Conservation (phyloP, 768 basidiomycete species). For the Mrakia gelida region DNA sequence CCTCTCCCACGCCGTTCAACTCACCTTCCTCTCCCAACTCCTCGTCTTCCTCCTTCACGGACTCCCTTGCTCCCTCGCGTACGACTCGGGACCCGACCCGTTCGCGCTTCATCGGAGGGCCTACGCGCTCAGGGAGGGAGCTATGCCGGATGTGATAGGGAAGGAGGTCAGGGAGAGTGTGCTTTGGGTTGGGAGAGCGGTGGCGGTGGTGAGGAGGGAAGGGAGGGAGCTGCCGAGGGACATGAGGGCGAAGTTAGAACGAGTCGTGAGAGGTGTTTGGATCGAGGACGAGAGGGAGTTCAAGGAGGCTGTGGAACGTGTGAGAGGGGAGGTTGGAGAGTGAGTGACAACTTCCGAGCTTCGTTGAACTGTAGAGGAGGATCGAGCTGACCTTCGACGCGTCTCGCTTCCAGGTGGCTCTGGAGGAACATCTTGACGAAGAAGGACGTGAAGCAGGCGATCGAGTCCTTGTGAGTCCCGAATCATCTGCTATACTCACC, state of each 20-base stretch:
- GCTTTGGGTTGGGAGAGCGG: conserved; percentile 77
- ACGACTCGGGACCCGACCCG: conserved; percentile 53
- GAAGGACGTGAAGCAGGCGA: conserved; percentile 74
- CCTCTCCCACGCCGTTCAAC: conserved; percentile 69
- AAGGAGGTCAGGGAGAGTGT: conserved; percentile 72
- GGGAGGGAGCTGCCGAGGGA: conserved; percentile 68
- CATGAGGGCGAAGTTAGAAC: conserved; percentile 50
- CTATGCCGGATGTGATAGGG: conserved; percentile 72
- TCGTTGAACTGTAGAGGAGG: too few species aligned
- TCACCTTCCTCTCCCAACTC: conserved; percentile 79
- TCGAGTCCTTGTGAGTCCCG: conserved; percentile 69
- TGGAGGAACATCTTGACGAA: conserved; percentile 84
- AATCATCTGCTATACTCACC: not conserved
- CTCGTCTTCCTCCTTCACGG: conserved; percentile 77
- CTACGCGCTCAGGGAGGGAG: conserved; percentile 59
- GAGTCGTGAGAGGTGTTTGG: conserved; percentile 61
- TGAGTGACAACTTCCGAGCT: too few species aligned
- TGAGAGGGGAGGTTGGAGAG: conserved; percentile 77
- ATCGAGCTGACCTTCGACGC: not conserved
- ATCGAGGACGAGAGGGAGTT: conserved; percentile 74
- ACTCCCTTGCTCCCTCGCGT: conserved; percentile 45
- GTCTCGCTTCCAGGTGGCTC: conserved; percentile 55
- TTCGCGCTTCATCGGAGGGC: conserved; percentile 54
- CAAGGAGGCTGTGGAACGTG: conserved; percentile 66
- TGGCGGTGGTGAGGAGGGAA: conserved; percentile 78